Base-by-base conservation (phyloP, 2,329 filamentous ascomycete species). In the Exophiala aquamarina region DNA sequence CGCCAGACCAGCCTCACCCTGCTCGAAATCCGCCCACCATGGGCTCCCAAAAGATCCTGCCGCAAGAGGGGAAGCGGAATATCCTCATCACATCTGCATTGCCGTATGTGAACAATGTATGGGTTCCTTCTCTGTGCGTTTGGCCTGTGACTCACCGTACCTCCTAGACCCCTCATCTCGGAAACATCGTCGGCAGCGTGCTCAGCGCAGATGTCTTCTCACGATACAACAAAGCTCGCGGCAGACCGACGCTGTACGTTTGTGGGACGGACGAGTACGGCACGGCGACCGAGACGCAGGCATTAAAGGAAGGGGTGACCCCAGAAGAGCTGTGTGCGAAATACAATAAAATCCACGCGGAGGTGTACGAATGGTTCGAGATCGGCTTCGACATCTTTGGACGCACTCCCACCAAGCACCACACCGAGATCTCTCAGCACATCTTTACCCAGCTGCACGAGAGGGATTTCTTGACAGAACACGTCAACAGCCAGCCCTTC, bases 381-480 rank as follows among this genome's bases (percentile, higher is more conserved):
- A 92, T 97, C 63, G 84, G 81, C 49, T 97, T 97, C 65, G 92
- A 97, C 71, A 85, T 91, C 69, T 98, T 97, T 65, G 93, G 91
- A 54, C 86, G 91, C 50, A 97, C 93, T 4, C 89, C 91, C 3
- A 97, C 92, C 14, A 71, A 81, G 44, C 81, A 93, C 61, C 93
- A 97, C 70, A 96, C 90, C 17, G 81, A 89, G 58, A 97, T 98
- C 60, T 88, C 91, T 8, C 93, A 97, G 70, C 82, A 88, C 55
- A 91, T 97, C 57, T 97, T 97, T 70, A 74, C 76, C 46, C 84
- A 90, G 66, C 80, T 98, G n/a, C 78, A 90, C 71, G 79, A 93
- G 55, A 95, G 95, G 61, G 89, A 87, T 20, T 95, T 83, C 63
- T 77, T 97, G 49, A 86, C 91, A 67, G 90, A 97, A 76, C 81